Evolutionary conservation across 805 yeast genomes (phyloP).

Genomic region (Yarrowia sp.): DNA sequence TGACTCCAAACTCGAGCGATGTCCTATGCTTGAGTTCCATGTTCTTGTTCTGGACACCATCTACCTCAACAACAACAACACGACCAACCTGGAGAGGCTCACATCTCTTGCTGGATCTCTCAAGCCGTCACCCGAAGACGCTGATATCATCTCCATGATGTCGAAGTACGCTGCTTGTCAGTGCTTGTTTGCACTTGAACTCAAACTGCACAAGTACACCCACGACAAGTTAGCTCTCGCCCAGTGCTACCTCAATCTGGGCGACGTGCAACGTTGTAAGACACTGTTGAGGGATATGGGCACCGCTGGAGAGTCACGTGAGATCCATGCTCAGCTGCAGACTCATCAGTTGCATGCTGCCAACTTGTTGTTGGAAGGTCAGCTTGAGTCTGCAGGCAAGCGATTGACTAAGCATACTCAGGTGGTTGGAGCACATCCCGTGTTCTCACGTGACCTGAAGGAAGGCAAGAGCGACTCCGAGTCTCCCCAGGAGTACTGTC

Average conservation of each 20-base stretch:
- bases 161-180: background rate
- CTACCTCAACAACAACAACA: background rate
- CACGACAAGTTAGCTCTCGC: background rate
- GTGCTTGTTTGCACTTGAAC: background rate
- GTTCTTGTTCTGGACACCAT: background rate
- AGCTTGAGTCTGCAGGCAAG: background rate
- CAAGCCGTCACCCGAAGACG: background rate
- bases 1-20: background rate
- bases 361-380: background rate
- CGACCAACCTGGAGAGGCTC: background rate
- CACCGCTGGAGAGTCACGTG: background rate
- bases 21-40: background rate
- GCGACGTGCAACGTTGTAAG: conserved; percentile 8
- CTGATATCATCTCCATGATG: background rate
- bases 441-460: background rate
- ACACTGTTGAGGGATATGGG: background rate
- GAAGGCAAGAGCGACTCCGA: background rate
- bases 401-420: background rate
- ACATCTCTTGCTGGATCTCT: background rate
- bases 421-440: background rate
- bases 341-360: background rate
- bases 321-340: background rate
- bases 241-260: conserved; percentile 9
- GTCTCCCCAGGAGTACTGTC: background rate
- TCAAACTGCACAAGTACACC: background rate